Evolutionary conservation across 1,139 yeast species (phyloP).

Genomic region (Blastobotrys ciferrii): DNA sequence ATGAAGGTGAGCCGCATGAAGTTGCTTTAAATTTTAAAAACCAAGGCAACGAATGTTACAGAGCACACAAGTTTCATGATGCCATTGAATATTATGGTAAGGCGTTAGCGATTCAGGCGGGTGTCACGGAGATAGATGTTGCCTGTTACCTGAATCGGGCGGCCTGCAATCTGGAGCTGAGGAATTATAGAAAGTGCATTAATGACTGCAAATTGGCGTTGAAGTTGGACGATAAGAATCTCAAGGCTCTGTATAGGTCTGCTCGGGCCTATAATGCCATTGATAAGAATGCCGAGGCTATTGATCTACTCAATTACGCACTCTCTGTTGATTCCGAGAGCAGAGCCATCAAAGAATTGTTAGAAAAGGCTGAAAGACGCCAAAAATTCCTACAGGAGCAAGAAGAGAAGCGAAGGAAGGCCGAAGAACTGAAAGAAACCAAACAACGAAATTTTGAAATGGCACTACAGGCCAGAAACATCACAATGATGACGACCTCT

Average conservation of each 20-base stretch:
- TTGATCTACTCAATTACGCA: slow-evolving; percentile 65
- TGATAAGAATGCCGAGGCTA: slow-evolving; percentile 70
- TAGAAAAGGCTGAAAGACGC: slow-evolving; percentile 37
- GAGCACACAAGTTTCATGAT: slow-evolving; percentile 62
- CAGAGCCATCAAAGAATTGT: slow-evolving; percentile 42
- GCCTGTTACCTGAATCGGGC: slow-evolving; percentile 80
- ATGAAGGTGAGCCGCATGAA: slow-evolving; percentile 94
- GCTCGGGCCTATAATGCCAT: slow-evolving; percentile 76
- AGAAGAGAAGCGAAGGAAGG: slow-evolving; percentile 35
- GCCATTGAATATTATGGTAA: slow-evolving; percentile 80
- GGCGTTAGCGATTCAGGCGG: slow-evolving; percentile 64
- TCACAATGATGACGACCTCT: slow-evolving; percentile 23
- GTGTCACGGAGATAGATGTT: slow-evolving; percentile 51
- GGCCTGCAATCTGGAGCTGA: slow-evolving; percentile 76
- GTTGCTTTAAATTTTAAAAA: slow-evolving; percentile 84
- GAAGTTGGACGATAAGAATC: slow-evolving; percentile 59
- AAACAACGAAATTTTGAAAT: slow-evolving; percentile 40
- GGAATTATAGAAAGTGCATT: slow-evolving; percentile 81
- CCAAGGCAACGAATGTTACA: slow-evolving; percentile 89
- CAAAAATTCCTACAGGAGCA: slow-evolving; percentile 27
- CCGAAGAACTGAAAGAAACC: slow-evolving; percentile 35
- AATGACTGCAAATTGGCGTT: slow-evolving; percentile 81
- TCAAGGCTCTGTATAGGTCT: slow-evolving; percentile 83
- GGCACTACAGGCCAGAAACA: slow-evolving; percentile 27
- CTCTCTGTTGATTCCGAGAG: slow-evolving; percentile 55